Conservation (phyloP, 2,329 filamentous ascomycete genomes). For the Calonectria pseudoreteaudii region DNA sequence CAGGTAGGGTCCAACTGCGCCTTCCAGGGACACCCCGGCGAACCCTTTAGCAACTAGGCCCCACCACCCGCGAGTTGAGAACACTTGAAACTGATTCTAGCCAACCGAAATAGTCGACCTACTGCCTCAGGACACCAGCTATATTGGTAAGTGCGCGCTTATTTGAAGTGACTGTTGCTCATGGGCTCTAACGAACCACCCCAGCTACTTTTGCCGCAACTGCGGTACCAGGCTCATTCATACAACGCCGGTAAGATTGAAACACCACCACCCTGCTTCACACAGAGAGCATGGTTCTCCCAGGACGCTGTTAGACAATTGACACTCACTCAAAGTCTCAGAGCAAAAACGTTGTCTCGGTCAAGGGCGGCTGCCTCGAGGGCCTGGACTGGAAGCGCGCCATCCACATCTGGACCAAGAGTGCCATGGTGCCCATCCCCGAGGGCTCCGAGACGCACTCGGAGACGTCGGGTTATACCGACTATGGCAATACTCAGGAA, state of each 20-base stretch:
- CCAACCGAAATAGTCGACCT: constrained; percentile 57
- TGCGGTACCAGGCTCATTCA: constrained; percentile 77
- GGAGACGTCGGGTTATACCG: constrained; percentile 61
- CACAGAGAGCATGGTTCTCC: neutral
- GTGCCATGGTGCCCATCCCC: constrained; percentile 76
- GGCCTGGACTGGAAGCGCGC: constrained; percentile 70
- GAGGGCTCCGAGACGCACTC: constrained; percentile 70
- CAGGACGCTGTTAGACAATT: constrained; percentile 1
- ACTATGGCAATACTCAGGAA: constrained; percentile 59
- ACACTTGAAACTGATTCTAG: constrained; percentile 11
- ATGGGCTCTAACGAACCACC: constrained; percentile 3
- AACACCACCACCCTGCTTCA: neutral
- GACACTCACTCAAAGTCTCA: constrained; percentile 40
- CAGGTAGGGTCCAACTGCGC: constrained; percentile 45
- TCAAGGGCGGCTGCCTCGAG: constrained; percentile 76
- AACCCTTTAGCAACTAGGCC: neutral
- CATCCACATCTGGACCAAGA: constrained; percentile 76
- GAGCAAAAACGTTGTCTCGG: constrained; percentile 70
- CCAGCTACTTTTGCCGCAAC: constrained; percentile 72
- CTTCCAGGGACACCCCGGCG: neutral
- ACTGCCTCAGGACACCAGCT: constrained; percentile 68
- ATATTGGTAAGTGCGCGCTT: constrained; percentile 61
- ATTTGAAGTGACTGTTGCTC: neutral
- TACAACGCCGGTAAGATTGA: constrained; percentile 62
- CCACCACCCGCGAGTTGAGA: constrained; percentile 2